Evolutionary conservation across 2,329 filamentous ascomycete genomes (phyloP).

Genomic region (Colletotrichum sp.): DNA sequence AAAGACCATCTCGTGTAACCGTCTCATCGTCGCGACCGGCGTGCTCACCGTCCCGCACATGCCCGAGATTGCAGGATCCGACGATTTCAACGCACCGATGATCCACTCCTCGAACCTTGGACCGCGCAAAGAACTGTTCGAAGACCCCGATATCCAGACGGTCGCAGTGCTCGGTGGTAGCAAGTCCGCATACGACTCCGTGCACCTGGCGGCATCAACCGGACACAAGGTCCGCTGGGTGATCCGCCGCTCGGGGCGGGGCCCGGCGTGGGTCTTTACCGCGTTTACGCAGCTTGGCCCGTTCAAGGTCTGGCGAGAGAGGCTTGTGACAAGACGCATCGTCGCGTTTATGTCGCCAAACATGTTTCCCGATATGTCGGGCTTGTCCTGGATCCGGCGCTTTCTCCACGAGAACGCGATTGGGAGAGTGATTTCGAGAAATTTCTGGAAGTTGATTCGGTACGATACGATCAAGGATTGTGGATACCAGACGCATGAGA

Average conservation of each 20-base stretch:
- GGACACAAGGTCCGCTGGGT: conserved; percentile 63
- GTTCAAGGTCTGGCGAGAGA: conserved; percentile 54
- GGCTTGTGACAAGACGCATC: conserved; percentile 50
- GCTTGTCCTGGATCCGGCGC: conserved; percentile 25
- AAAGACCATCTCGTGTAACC: conserved; percentile 36
- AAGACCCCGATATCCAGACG: conserved; percentile 37
- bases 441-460: conserved; percentile 58
- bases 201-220: conserved; percentile 59
- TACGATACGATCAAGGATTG: conserved; percentile 26
- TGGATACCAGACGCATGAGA: conserved; percentile 47
- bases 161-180: conserved; percentile 63
- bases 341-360: conserved; percentile 47
- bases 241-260: conserved; percentile 62
- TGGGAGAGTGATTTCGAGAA: conserved; percentile 37
- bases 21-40: conserved; percentile 67
- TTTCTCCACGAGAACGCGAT: conserved; percentile 25
- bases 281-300: conserved; percentile 55
- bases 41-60: conserved; percentile 62
- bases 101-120: conserved; percentile 63
- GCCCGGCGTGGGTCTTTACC: conserved; percentile 56
- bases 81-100: conserved; percentile 56
- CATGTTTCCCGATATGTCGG: conserved; percentile 26
- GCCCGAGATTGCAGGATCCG: conserved; percentile 54
- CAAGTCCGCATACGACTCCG: conserved; percentile 69
- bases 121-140: conserved; percentile 29